These are phyloP conservation scores for Eremochloa ophiuroides DNA, from an alignment of 176 grass and related monocot genomes.

Conservation along the genomic window DNA sequence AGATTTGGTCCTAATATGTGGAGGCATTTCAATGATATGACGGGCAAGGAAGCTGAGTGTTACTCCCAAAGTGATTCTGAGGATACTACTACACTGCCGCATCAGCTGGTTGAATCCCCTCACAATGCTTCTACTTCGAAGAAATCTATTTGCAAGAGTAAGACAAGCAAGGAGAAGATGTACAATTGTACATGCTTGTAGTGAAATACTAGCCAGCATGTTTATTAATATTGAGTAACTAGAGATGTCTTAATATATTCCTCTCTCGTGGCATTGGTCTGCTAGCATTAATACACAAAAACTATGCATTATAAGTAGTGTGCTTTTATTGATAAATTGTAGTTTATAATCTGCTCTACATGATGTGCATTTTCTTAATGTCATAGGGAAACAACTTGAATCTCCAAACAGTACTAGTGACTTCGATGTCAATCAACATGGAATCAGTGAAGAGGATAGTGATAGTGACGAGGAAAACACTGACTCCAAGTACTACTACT, in stretches of 20 bases:
- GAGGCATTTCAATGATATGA: background rate
- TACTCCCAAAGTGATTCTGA: background rate
- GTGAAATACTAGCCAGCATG: background rate
- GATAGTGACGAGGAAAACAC: background rate
- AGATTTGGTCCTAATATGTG: background rate
- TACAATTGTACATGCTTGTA: background rate
- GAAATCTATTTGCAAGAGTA: background rate
- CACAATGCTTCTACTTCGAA: background rate
- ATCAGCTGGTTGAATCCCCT: background rate
- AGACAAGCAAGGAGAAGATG: background rate
- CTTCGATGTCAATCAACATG: slow-evolving; percentile 1
- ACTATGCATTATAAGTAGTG: background rate
- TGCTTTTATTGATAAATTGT: background rate
- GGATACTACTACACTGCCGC: background rate
- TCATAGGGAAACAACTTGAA: slow-evolving; percentile 8
- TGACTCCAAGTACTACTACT: slow-evolving; percentile 3
- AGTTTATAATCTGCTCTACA: background rate
- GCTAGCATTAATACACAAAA: background rate
- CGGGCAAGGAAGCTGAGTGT: background rate
- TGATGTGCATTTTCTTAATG: background rate
- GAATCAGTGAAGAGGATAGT: slow-evolving; percentile 17
- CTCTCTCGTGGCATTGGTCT: background rate
- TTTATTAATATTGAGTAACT: background rate
- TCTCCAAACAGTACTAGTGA: background rate
- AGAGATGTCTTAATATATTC: background rate